A percentile compares a stretch with the other conserved stretches of the same genome.
Conservation (phyloP, 169 alveolate species). For the Theileria sp. region DNA sequence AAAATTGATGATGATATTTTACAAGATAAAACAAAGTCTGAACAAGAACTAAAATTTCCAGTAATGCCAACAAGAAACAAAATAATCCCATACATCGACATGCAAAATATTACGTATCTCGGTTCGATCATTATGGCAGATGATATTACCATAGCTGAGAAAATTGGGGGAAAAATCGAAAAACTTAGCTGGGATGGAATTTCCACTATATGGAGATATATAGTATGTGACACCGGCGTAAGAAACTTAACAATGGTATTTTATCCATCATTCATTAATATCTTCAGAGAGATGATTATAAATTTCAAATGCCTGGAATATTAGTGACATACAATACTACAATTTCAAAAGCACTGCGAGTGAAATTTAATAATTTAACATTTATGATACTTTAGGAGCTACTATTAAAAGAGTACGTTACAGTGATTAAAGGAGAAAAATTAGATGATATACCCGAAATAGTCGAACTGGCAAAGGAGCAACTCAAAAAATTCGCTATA, state of each 20-base stretch:
- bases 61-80: too few species aligned
- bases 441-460: slow-evolving; percentile 45
- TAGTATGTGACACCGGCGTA: too few species aligned
- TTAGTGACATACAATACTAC: neutral
- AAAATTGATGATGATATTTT: too few species aligned
- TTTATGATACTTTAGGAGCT: neutral
- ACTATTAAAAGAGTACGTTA: neutral
- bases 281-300: neutral
- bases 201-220: neutral
- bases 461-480: slow-evolving; percentile 21
- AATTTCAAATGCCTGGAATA: neutral
- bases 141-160: too few species aligned
- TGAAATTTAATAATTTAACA: neutral
- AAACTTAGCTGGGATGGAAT: slow-evolving; percentile 3
- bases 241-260: too few species aligned
- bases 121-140: too few species aligned
- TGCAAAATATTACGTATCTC: too few species aligned
- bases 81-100: too few species aligned
- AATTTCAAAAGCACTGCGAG: neutral
- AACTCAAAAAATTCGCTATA: slow-evolving; percentile 14
- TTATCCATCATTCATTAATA: too few species aligned
- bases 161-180: slow-evolving; percentile 22
- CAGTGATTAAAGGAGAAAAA: slow-evolving; percentile 36
- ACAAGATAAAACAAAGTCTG: too few species aligned
- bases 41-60: too few species aligned